Evolutionary conservation across 345 rosid species (phyloP).

Genomic region (Moricandia moricandioides): DNA sequence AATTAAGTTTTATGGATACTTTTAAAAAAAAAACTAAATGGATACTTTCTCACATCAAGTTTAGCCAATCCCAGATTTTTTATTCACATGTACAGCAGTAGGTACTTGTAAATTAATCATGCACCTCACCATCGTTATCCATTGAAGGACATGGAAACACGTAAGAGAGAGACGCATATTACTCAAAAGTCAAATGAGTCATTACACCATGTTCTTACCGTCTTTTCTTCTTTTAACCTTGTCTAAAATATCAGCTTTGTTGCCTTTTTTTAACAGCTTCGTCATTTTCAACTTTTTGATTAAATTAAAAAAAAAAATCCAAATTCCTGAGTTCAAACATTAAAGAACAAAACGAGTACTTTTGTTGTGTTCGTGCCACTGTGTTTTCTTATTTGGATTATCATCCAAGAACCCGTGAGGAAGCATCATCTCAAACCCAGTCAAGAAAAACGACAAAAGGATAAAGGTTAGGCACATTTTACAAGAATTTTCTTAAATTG

Average conservation of each 20-base stretch:
- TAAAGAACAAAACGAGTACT: background rate
- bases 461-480: slow-evolving; percentile 25
- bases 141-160: slow-evolving; percentile 28
- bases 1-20: too few species aligned
- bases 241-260: background rate
- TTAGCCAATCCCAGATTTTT: background rate
- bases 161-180: background rate
- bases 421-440: background rate
- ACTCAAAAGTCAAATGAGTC: slow-evolving; percentile 11
- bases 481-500: slow-evolving; percentile 6
- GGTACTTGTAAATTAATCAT: background rate
- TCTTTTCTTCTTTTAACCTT: background rate
- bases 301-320: background rate
- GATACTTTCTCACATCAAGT: too few species aligned
- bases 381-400: background rate
- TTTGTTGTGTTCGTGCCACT: background rate
- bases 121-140: slow-evolving; percentile 46
- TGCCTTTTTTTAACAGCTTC: background rate
- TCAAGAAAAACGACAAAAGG: slow-evolving; percentile 24
- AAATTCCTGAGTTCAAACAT: background rate
- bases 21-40: too few species aligned
- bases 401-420: slow-evolving; percentile 23
- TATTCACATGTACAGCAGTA: background rate
- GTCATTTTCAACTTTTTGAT: slow-evolving; percentile 8
- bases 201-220: slow-evolving; percentile 20